These are phyloP conservation scores for Cordyceps cicadae DNA, from an alignment of 2,329 filamentous ascomycete genomes.

Conservation along the genomic window DNA sequence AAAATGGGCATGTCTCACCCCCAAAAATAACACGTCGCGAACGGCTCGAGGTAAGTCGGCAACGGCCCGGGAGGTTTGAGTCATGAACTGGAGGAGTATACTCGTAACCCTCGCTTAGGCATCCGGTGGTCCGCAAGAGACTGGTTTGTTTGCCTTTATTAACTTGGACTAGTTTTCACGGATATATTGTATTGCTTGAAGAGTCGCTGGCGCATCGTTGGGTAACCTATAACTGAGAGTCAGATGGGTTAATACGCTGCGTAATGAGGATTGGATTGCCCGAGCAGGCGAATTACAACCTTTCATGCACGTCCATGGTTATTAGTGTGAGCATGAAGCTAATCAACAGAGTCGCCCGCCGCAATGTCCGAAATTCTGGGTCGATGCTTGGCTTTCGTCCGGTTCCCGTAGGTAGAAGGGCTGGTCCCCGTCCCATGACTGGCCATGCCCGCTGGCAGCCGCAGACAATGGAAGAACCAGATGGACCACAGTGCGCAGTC, in stretches of 20 bases:
- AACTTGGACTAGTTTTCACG: too few relatives aligned
- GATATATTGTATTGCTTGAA: too few relatives aligned
- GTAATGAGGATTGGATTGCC: constrained; percentile 2
- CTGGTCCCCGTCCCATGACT: constrained; percentile 7
- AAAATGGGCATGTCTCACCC: neutral
- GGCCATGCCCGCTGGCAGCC: constrained; percentile 6
- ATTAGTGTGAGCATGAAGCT: constrained; percentile 4
- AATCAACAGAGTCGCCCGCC: constrained; percentile 3
- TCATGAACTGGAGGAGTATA: neutral
- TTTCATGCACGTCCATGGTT: neutral
- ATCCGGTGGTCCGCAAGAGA: too few relatives aligned
- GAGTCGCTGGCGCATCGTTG: neutral
- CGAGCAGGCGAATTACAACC: constrained; percentile 3
- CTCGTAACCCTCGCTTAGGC: neutral
- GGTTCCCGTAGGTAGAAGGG: neutral
- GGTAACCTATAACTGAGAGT: neutral
- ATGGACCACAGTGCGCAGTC: neutral
- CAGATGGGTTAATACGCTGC: constrained; percentile 8
- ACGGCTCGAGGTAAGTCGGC: neutral
- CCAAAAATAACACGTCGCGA: neutral
- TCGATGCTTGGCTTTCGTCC: neutral
- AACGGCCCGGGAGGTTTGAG: neutral
- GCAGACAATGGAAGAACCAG: neutral
- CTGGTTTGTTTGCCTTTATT: neutral
- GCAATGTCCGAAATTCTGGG: constrained; percentile 11